A percentile compares a stretch with the other conserved stretches of the same genome.
Conservation (phyloP, 352 stramenopile genomes). For the Phytophthora fragariaefolia region DNA sequence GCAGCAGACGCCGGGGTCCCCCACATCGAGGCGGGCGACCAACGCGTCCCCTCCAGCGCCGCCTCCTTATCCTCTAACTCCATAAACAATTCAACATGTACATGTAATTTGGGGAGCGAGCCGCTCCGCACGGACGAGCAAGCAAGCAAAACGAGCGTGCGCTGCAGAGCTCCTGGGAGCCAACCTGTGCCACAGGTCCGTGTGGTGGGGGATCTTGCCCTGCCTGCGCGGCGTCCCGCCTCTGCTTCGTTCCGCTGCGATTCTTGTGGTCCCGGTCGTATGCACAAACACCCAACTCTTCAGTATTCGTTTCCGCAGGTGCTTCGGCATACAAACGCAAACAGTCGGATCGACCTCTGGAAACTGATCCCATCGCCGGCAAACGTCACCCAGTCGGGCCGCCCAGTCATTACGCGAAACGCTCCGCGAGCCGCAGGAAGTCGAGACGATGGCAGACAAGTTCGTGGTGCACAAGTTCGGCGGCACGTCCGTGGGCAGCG, state of each 20-base stretch:
- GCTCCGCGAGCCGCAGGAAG: constrained; percentile 17
- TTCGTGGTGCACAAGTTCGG: constrained; percentile 98
- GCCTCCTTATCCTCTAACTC: constrained; percentile 4
- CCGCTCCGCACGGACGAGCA: too few species aligned
- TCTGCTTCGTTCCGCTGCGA: background rate
- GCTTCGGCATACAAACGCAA: constrained; percentile 1
- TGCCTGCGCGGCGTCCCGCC: constrained; percentile 5
- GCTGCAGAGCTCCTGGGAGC: background rate
- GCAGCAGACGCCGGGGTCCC: constrained; percentile 21
- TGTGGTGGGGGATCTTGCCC: background rate
- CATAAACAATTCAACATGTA: constrained; percentile 21
- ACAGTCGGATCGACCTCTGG: background rate
- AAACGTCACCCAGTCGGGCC: constrained; percentile 6
- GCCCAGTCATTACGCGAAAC: constrained; percentile 35
- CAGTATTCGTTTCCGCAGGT: constrained; percentile 7
- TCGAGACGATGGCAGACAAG: constrained; percentile 46
- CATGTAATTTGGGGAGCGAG: too few species aligned
- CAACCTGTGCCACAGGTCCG: too few species aligned
- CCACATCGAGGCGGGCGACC: constrained; percentile 16
- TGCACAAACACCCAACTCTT: constrained; percentile 36
- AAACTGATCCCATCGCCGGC: too few species aligned
- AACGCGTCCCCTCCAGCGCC: constrained; percentile 15
- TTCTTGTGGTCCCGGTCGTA: constrained; percentile 46
- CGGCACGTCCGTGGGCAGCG: constrained; percentile 94
- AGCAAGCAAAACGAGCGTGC: too few species aligned